Evolutionary conservation across 1,284 basidiomycete genomes (phyloP).

Genomic region (Sanghuangporus weigelae): DNA sequence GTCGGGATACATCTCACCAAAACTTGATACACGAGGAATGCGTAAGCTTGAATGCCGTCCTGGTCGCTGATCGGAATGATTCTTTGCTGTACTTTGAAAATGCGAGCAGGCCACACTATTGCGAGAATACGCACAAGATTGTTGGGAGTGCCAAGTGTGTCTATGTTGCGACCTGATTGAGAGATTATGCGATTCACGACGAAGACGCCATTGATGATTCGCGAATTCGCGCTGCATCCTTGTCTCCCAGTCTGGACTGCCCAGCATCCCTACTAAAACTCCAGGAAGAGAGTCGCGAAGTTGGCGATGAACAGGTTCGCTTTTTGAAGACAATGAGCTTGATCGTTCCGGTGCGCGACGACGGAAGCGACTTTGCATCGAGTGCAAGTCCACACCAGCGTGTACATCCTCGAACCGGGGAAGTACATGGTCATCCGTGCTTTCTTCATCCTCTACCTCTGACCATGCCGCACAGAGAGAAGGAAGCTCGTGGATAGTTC

Average conservation of each 20-base stretch:
- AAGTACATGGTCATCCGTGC: neutral
- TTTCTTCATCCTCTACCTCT: neutral
- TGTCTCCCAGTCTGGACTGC: conserved; percentile 17
- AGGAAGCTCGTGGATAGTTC: conserved; percentile 13
- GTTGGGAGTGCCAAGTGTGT: conserved; percentile 15
- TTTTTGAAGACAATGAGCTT: neutral
- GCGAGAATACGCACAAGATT: neutral
- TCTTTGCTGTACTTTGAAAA: neutral
- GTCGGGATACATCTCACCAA: conserved; percentile 6
- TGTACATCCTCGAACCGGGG: neutral
- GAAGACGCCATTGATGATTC: conserved; percentile 13
- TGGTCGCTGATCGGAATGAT: neutral
- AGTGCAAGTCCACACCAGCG: neutral
- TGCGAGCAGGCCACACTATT: neutral
- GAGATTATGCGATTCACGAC: neutral
- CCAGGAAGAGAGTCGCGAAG: conserved; percentile 2
- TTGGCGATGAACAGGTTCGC: neutral
- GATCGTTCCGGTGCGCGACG: neutral
- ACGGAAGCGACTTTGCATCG: neutral
- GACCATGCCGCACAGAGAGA: neutral
- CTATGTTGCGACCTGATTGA: neutral
- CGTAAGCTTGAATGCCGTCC: neutral
- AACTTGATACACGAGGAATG: conserved; percentile 13
- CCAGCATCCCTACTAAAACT: conserved; percentile 14
- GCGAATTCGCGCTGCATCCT: conserved; percentile 9